Percentiles rank a stretch among this genome's conserved stretches.
phyloP scores from a whole-genome alignment of 108 stramenopile species.

The Poteriospumella lacustris region DNA sequence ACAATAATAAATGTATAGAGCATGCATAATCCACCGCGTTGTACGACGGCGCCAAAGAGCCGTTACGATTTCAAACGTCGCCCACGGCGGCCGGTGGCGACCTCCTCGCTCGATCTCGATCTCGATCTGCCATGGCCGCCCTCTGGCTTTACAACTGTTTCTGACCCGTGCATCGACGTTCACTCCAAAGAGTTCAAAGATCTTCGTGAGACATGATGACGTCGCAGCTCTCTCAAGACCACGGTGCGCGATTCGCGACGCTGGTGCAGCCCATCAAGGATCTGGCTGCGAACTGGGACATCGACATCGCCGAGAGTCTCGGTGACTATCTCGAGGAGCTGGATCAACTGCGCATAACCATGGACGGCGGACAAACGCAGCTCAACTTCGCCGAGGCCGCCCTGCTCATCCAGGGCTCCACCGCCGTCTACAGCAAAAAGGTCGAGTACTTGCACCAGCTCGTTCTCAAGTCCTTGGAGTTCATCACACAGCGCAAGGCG shows the following conservation, averaged over 20 bases:
- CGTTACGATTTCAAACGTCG: no score
- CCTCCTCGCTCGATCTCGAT: no score
- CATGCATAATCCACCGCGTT: no score
- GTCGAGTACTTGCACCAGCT: constrained; percentile 86
- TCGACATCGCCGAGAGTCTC: constrained; percentile 84
- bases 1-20: no score
- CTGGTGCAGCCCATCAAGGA: constrained; percentile 79
- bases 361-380: constrained; percentile 46
- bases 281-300: constrained; percentile 84
- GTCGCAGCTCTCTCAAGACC: no score
- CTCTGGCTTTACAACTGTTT: no score
- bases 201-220: no score
- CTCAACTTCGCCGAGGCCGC: constrained; percentile 92
- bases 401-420: constrained; percentile 72
- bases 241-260: constrained; percentile 1
- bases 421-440: constrained; percentile 76
- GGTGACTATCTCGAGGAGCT: constrained; percentile 66
- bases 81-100: no score
- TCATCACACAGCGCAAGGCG: constrained; percentile 42
- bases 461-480: constrained; percentile 69
- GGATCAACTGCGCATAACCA: constrained; percentile 44
- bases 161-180: no score
- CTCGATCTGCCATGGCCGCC: no score
- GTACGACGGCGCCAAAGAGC: no score
- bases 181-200: no score